phyloP scores from a whole-genome alignment of 306 rosid species.

The Gleditsia sinensis region DNA sequence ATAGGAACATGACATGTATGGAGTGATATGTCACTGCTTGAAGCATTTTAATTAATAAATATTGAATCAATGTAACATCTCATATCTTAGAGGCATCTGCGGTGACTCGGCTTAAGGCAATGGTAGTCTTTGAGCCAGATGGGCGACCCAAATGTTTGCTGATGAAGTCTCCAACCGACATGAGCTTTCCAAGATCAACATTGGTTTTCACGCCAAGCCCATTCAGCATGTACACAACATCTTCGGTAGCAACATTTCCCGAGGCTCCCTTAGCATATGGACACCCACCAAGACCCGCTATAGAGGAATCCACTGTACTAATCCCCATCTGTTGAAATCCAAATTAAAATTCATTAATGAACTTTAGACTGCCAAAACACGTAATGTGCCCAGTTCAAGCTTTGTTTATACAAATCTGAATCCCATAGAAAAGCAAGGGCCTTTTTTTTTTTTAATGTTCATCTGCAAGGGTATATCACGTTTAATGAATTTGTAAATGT shows the following conservation, averaged over 20 bases:
- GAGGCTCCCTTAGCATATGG: constrained; percentile 81
- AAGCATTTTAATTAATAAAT: constrained; percentile 1
- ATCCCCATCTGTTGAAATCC: constrained; percentile 55
- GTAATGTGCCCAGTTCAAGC: neutral
- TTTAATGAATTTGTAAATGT: neutral
- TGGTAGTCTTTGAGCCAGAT: constrained; percentile 75
- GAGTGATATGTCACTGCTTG: constrained; percentile 23
- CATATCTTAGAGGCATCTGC: constrained; percentile 63
- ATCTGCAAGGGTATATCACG: neutral
- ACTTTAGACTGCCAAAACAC: constrained; percentile 6
- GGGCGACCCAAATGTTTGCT: constrained; percentile 68
- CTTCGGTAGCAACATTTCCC: constrained; percentile 81
- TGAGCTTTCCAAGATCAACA: constrained; percentile 74
- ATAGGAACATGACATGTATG: neutral
- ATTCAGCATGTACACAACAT: constrained; percentile 88
- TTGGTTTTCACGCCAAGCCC: constrained; percentile 82
- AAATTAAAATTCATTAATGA: constrained; percentile 14
- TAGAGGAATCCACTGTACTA: constrained; percentile 58
- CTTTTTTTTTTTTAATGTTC: neutral
- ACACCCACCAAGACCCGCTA: constrained; percentile 73
- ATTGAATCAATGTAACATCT: constrained; percentile 26
- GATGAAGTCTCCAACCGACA: constrained; percentile 82
- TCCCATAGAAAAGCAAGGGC: neutral
- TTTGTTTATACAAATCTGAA: neutral
- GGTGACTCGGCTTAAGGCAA: constrained; percentile 62